These are phyloP conservation scores for Amylostereum areolatum DNA, from an alignment of 1,284 basidiomycete genomes.

Conservation along the genomic window DNA sequence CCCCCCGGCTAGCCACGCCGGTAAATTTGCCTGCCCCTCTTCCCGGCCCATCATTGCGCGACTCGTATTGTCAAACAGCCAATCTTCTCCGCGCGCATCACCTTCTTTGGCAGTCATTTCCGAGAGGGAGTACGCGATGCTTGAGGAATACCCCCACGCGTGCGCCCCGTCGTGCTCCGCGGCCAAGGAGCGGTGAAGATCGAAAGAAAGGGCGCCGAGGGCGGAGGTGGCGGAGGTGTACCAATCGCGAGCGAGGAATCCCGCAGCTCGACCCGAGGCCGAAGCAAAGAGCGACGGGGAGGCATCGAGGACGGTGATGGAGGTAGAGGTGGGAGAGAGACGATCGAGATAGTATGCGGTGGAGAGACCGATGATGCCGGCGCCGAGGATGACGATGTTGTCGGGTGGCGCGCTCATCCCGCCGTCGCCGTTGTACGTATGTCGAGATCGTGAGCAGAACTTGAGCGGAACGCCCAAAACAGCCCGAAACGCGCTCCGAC, in stretches of 20 bases:
- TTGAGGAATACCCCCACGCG: slow-evolving; percentile 52
- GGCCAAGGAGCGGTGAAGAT: slow-evolving; percentile 51
- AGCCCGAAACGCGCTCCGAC: too few relatives aligned
- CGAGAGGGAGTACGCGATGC: slow-evolving; percentile 21
- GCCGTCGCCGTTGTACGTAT: too few relatives aligned
- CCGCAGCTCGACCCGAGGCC: slow-evolving; percentile 59
- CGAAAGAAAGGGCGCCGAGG: slow-evolving; percentile 51
- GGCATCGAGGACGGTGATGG: slow-evolving; percentile 29
- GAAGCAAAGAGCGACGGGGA: slow-evolving; percentile 31
- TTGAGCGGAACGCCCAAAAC: too few relatives aligned
- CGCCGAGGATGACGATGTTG: slow-evolving; percentile 30
- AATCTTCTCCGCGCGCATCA: slow-evolving; percentile 10
- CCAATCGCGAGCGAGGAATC: slow-evolving; percentile 65
- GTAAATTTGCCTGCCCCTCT: slow-evolving; percentile 8
- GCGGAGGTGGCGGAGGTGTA: slow-evolving; percentile 41
- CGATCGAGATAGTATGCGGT: slow-evolving; percentile 41
- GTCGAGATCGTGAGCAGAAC: too few relatives aligned
- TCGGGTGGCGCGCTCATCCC: neutral
- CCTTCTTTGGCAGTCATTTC: neutral
- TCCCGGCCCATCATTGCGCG: slow-evolving; percentile 6
- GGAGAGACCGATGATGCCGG: slow-evolving; percentile 56
- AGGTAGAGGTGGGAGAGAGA: slow-evolving; percentile 16
- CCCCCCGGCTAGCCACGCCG: slow-evolving; percentile 22
- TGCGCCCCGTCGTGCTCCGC: slow-evolving; percentile 40
- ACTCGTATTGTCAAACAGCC: slow-evolving; percentile 10